A percentile compares a stretch with the other conserved stretches of the same genome.
phyloP scores from a whole-genome alignment of 257 asterid genomes.

The Thymus quinquecostatus region DNA sequence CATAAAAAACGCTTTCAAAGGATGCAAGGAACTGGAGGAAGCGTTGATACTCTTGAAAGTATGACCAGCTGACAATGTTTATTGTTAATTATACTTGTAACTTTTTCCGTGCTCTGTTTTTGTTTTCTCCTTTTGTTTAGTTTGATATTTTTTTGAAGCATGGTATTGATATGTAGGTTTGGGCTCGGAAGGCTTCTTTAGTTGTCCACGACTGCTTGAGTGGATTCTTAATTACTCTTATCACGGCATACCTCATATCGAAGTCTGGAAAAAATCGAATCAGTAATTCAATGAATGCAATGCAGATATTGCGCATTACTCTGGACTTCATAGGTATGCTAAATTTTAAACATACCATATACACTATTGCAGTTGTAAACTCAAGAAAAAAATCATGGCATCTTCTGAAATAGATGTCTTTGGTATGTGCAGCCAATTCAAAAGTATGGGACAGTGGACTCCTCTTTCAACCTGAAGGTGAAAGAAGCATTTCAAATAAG shows the following conservation, averaged over 20 bases:
- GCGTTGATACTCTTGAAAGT: conserved; percentile 87
- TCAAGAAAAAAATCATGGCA: conserved; percentile 20
- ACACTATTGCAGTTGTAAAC: neutral
- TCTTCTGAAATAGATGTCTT: conserved; percentile 14
- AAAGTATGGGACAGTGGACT: conserved; percentile 79
- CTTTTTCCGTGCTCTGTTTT: neutral
- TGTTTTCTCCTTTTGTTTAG: neutral
- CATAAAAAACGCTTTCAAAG: conserved; percentile 61
- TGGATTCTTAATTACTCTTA: conserved; percentile 73
- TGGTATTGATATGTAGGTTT: conserved; percentile 57
- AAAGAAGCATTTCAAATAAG: conserved; percentile 55
- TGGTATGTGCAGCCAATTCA: conserved; percentile 71
- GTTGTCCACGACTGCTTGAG: conserved; percentile 86
- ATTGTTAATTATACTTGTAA: conserved; percentile 31
- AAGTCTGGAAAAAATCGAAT: conserved; percentile 69
- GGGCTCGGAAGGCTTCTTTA: conserved; percentile 83
- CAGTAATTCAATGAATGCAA: conserved; percentile 67
- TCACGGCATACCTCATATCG: conserved; percentile 77
- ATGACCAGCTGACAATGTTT: conserved; percentile 35
- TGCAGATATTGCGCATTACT: conserved; percentile 87
- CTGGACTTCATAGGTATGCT: conserved; percentile 84
- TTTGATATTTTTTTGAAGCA: neutral
- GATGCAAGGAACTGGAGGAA: conserved; percentile 75
- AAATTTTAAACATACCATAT: neutral
- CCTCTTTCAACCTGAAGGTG: conserved; percentile 68